phyloP scores from a whole-genome alignment of 805 yeast species.

The Yamadazyma philogaea region DNA sequence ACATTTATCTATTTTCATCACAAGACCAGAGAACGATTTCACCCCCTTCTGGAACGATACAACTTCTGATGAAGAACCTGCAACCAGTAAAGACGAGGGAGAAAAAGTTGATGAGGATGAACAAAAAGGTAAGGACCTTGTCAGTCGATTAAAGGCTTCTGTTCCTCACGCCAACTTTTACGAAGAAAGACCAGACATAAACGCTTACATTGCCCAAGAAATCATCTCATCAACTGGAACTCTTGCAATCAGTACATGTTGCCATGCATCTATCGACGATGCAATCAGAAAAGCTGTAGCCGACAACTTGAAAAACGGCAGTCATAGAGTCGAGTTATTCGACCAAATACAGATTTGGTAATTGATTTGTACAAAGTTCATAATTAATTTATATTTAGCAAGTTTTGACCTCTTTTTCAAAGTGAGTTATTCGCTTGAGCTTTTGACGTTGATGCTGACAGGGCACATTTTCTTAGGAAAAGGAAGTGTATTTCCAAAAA shows the following conservation, averaged over 20 bases:
- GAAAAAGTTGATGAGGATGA: conserved; percentile 6
- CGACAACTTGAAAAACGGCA: conserved; percentile 22
- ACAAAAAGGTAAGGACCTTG: conserved; percentile 5
- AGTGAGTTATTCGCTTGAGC: too few species aligned
- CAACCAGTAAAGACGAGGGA: conserved; percentile 5
- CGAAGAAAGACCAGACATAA: conserved; percentile 43
- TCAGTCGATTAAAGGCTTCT: conserved; percentile 16
- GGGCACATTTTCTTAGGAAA: too few species aligned
- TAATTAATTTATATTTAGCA: not conserved
- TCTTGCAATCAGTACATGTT: conserved; percentile 49
- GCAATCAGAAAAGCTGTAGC: conserved; percentile 27
- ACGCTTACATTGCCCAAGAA: conserved; percentile 33
- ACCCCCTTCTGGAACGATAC: conserved; percentile 15
- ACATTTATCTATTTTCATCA: conserved; percentile 41
- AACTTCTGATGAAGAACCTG: conserved; percentile 4
- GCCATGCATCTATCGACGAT: conserved; percentile 44
- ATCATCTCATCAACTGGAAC: conserved; percentile 36
- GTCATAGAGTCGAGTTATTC: conserved; percentile 33
- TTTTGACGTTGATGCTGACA: too few species aligned
- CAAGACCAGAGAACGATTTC: conserved; percentile 20
- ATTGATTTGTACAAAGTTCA: conserved; percentile 1
- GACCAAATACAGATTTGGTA: conserved; percentile 38
- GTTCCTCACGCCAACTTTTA: conserved; percentile 40
- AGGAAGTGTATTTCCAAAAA: too few species aligned
- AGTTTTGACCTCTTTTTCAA: too few species aligned